Base-by-base conservation (phyloP, 106 monocot genomes). In the Dactylorhiza incarnata region DNA sequence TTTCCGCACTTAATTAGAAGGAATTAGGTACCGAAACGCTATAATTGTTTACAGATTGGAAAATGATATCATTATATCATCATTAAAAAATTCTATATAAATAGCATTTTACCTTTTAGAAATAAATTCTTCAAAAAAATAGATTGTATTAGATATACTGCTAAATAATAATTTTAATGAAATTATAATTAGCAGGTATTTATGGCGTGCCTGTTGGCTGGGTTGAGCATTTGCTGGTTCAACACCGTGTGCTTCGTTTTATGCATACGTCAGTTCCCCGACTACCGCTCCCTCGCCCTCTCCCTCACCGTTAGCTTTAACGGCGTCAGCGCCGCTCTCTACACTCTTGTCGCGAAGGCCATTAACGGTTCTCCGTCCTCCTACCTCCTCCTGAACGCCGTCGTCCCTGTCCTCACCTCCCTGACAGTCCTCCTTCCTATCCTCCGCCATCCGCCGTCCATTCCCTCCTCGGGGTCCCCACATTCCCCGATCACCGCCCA, bases 221-320 rank as follows among this genome's bases (percentile, higher is more conserved):
- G 95, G 6, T 84, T 81, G 63, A 92, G 92, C 83, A 92, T 92
- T 56, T 92, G 89, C 75, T 95, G 95, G 95, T 92, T 92, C 83
- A 92, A 92, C 86, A 95, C 95, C 1, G 84, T 92, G 2, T 89
- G 89, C 80, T 92, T 95, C 75, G 87, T 92, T 11, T 84, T 92
- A 48, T 95, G 95, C 87, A 78, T 84, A 37, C 83, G 81, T 14
- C 90, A 84, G 49, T 95, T 95, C 86, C 73, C 87, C n/a, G 29
- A 71, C 0, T 81, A 81, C 83, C 84, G 87, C 58, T 62, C 87
- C 45, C 84, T 92, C 16, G 92, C 92, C 12, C 85, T 92, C 73
- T 86, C 92, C 72, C 87, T 92, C 75, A 86, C 87, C 77, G 79
- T 90, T 59, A 92, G 89, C 81, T 95, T 92, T 84, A 95, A 92